Conservation (phyloP, 202 grass and related monocot genomes). For the Setaria italica region DNA sequence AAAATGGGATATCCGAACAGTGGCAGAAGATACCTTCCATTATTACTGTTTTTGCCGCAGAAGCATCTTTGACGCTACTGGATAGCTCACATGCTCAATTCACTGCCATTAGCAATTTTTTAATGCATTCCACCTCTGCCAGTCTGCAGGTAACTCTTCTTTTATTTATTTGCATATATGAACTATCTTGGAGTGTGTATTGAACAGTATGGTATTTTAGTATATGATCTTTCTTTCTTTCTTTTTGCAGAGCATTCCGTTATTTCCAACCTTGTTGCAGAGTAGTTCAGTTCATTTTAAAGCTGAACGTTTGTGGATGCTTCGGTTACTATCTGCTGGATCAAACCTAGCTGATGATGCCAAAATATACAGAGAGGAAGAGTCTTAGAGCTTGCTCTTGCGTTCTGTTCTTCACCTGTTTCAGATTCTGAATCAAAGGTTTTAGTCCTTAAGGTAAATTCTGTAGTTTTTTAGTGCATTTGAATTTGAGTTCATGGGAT, state of each 20-base stretch:
- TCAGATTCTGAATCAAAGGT: slow-evolving; percentile 72
- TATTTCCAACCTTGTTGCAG: slow-evolving; percentile 80
- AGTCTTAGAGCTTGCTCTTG: slow-evolving; percentile 67
- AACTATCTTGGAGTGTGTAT: slow-evolving; percentile 24
- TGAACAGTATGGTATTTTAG: slow-evolving; percentile 11
- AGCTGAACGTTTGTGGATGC: slow-evolving; percentile 82
- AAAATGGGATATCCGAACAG: slow-evolving; percentile 90
- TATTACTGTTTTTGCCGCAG: slow-evolving; percentile 84
- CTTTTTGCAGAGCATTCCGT: slow-evolving; percentile 68
- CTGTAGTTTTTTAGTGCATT: slow-evolving; percentile 1
- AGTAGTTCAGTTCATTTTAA: slow-evolving; percentile 84
- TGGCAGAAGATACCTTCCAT: slow-evolving; percentile 92
- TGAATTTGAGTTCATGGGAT: slow-evolving; percentile 31
- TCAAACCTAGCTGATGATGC: slow-evolving; percentile 85
- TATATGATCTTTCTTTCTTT: background rate
- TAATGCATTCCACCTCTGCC: slow-evolving; percentile 66
- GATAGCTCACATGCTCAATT: slow-evolving; percentile 76
- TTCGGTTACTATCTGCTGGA: slow-evolving; percentile 88
- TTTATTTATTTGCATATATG: slow-evolving; percentile 41
- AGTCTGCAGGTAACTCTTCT: slow-evolving; percentile 61
- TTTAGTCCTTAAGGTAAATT: slow-evolving; percentile 79
- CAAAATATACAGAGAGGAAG: slow-evolving; percentile 73
- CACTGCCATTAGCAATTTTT: slow-evolving; percentile 74
- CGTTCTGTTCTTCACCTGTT: slow-evolving; percentile 75
- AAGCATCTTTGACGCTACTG: slow-evolving; percentile 83